Base-by-base conservation (phyloP, 208 protist species). In the Naegleria gruberi region DNA sequence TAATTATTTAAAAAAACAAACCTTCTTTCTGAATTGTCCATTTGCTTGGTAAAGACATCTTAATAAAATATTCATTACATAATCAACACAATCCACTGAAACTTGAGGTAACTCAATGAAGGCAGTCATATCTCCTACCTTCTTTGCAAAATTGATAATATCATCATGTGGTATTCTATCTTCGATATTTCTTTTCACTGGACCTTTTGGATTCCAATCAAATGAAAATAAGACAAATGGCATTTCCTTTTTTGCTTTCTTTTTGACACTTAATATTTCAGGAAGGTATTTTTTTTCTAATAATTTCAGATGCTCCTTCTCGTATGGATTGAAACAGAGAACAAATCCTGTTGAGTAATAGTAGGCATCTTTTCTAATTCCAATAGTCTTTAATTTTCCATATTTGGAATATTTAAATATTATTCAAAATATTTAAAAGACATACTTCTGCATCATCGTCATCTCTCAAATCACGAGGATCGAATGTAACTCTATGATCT, bases 341-440 rank as follows among this genome's bases (percentile, higher is more conserved):
- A 77, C 65, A 77, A 77, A 77, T 37, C 65, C 65, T 15, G 30
- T 77, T 0, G 65, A 77, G 8, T 77, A 77, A 77, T 37, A 77
- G 8, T 77, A 77, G 26, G 65, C 65, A 77, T 77, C 65, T 77
- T 77, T 77, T 77, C 65, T 77, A 77, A 77, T 77, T 37, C 65
- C 65, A 77, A 77, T 77, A 8, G 65, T 77, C 65, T 77, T 37
- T 77, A 37, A 8, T 37, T 30, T 12, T 77, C 10, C 34, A 37
- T 74, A n/a, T n/a, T 4, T 74, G 23, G 26, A n/a, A 74, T 74
- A 5, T n/a, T 8, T 74, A 74, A 74, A n/a, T 74, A n/a, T 74
- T 6, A 74, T 74, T 74, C 26, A 74, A 8, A n/a, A 74, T n/a
- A 74, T n/a, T 15, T 5, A n/a, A n/a, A 17, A 74, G 4, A n/a